Evolutionary conservation across 176 grass and related monocot species (phyloP), one percentile per base, ranked within the genome.

Genomic region (Saccharum officinarum): DNA sequence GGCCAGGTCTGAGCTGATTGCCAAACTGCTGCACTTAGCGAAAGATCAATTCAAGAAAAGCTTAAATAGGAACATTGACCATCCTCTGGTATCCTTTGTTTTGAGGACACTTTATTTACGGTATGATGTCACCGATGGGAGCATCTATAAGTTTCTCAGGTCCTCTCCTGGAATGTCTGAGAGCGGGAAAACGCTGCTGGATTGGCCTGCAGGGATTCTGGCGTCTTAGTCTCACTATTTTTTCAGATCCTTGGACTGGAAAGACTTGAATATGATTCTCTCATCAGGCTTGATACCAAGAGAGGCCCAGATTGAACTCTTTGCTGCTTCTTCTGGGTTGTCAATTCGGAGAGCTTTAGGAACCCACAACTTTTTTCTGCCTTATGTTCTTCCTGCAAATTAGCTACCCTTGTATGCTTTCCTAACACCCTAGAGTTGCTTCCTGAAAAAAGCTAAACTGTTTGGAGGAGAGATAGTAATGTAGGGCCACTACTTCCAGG

Each of bases 261-360:
- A 86, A 69, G 87, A 78, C 78, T 94, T 89, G 61, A 92, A 83
- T 28, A 92, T 55, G 49, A 83, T 61, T 74, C 71, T 86, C 38
- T 94, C 83, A 8, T 89, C 90, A 87, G 72, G 77, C 83, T 94
- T 94, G 82, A 98, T 94, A 40, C 96, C 89, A n/a, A 91, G 94
- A 79, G 86, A 84, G 28, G 86, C 59, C 89, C 87, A 87, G 86
- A 98, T 89, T 15, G 86, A 94, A 87, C 90, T 98, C 88, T 94
- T 95, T 39, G 90, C 86, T 0, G 88, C 93, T 71, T 94, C 91
- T 44, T 83, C 75, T 57, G 86, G 89, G 44, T 95, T 82, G 79
- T 78, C 86, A 67, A 94, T 82, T 73, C 91, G 87, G 54, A 94
- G 85, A 28, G 88, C 86, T 86, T 95, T 98, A 26, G 97, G 93